Evolutionary conservation across 1,284 basidiomycete genomes (phyloP).

Genomic region (Gomphus bonarii): DNA sequence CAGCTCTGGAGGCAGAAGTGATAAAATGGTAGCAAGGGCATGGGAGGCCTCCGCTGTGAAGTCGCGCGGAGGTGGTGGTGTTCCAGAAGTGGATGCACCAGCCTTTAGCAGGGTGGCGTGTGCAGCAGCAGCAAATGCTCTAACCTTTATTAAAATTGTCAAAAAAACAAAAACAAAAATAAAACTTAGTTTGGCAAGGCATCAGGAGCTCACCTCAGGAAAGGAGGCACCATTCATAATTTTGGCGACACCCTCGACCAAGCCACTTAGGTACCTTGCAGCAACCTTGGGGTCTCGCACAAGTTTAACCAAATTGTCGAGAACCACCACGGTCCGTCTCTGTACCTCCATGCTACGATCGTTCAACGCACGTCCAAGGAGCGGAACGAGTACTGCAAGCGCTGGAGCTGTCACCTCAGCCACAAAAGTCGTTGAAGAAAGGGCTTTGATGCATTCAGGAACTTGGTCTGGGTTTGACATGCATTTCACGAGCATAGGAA

Average conservation of each 20-base stretch:
- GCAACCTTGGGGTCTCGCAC: conserved; percentile 90
- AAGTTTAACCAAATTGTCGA: conserved; percentile 96
- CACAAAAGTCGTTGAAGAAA: conserved; percentile 93
- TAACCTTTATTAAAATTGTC: conserved; percentile 41
- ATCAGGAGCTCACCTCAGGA: conserved; percentile 64
- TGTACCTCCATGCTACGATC: conserved; percentile 96
- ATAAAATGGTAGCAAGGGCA: conserved; percentile 45
- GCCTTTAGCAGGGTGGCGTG: conserved; percentile 69
- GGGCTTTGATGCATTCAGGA: conserved; percentile 89
- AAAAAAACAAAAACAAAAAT: no score
- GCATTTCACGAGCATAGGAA: conserved; percentile 85
- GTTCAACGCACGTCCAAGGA: conserved; percentile 87
- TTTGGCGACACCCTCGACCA: conserved; percentile 88
- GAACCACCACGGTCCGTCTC: conserved; percentile 81
- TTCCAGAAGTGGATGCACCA: conserved; percentile 66
- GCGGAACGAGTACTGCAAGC: conserved; percentile 90
- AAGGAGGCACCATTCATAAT: conserved; percentile 90
- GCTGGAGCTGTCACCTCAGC: conserved; percentile 96
- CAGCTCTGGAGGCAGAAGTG: conserved; percentile 46
- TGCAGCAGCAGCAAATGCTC: conserved; percentile 81
- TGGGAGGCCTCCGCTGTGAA: conserved; percentile 49
- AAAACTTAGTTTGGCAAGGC: no score
- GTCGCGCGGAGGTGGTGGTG: conserved; percentile 58
- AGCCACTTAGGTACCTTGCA: conserved; percentile 78
- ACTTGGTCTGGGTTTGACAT: conserved; percentile 89